Evolutionary conservation across 2,329 filamentous ascomycete species (phyloP).

Genomic region (Pseudogymnoascus sp.): DNA sequence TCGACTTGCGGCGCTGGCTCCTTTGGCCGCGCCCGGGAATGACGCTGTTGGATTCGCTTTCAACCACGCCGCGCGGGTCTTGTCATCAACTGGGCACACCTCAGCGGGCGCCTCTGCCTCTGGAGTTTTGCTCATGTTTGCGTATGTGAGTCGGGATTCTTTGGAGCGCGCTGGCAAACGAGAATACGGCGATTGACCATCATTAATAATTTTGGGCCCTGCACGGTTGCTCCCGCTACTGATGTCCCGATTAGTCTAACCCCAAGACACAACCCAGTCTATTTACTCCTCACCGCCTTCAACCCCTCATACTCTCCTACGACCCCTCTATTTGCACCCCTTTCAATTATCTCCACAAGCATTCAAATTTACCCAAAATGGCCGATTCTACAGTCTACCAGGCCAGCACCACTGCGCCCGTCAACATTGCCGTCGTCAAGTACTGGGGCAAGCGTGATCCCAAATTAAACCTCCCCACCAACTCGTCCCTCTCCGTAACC

Average conservation of each 20-base stretch:
- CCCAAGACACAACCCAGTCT: neutral
- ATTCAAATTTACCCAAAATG: conserved; percentile 21
- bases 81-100: conserved; percentile 83
- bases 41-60: conserved; percentile 28
- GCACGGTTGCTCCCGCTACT: conserved; percentile 5
- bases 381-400: conserved; percentile 57
- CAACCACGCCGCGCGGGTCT: conserved; percentile 82
- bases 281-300: conserved; percentile 5
- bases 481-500: conserved; percentile 94
- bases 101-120: conserved; percentile 25
- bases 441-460: conserved; percentile 98
- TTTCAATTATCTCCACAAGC: neutral
- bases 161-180: neutral
- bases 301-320: neutral
- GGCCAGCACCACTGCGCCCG: conserved; percentile 90
- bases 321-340: neutral
- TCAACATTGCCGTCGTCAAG: conserved; percentile 99
- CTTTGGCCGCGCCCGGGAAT: conserved; percentile 23
- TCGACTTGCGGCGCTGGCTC: conserved; percentile 27
- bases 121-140: neutral
- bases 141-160: conserved; percentile 6
- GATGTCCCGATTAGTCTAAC: conserved; percentile 3
- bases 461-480: conserved; percentile 92
- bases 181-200: neutral
- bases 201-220: conserved; percentile 9